A percentile compares a stretch with the other conserved stretches of the same genome.
phyloP scores from a whole-genome alignment of 768 basidiomycete species.

The Multifurca ochricompacta region DNA sequence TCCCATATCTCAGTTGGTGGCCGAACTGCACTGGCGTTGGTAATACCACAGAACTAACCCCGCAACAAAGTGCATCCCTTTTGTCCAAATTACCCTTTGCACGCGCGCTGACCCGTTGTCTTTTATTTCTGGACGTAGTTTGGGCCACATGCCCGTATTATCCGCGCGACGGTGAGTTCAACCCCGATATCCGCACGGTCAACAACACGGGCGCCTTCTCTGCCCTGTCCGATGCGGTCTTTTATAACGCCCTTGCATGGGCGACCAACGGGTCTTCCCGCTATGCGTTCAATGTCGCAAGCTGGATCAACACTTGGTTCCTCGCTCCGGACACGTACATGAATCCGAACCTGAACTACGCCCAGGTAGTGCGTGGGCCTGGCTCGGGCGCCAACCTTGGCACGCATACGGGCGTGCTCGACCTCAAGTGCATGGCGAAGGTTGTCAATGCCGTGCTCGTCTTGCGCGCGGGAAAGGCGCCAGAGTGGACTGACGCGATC shows the following conservation, averaged over 20 bases:
- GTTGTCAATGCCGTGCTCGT: conserved; percentile 26
- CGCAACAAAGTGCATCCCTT: conserved; percentile 22
- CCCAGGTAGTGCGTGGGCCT: conserved; percentile 20
- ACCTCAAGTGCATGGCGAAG: conserved; percentile 27
- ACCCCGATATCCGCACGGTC: conserved; percentile 27
- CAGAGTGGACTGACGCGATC: conserved; percentile 25
- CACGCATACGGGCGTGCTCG: conserved; percentile 14
- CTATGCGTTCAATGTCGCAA: conserved; percentile 24
- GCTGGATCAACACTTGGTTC: conserved; percentile 29
- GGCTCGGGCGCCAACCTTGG: not conserved
- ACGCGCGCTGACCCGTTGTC: not conserved
- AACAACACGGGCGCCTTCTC: conserved; percentile 26
- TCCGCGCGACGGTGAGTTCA: conserved; percentile 28
- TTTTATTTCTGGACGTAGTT: conserved; percentile 10
- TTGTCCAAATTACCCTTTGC: not conserved
- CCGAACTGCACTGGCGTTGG: conserved; percentile 27
- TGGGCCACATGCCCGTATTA: conserved; percentile 27
- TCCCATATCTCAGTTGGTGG: conserved; percentile 19
- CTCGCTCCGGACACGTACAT: conserved; percentile 26
- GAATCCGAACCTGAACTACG: conserved; percentile 27
- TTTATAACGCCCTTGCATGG: conserved; percentile 30
- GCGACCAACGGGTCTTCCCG: conserved; percentile 23
- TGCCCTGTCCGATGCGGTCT: conserved; percentile 27
- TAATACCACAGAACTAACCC: conserved; percentile 27
- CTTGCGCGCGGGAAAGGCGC: conserved; percentile 22